Base-by-base conservation (phyloP, 2,329 filamentous ascomycete species). In the Parastagonospora nodorum region DNA sequence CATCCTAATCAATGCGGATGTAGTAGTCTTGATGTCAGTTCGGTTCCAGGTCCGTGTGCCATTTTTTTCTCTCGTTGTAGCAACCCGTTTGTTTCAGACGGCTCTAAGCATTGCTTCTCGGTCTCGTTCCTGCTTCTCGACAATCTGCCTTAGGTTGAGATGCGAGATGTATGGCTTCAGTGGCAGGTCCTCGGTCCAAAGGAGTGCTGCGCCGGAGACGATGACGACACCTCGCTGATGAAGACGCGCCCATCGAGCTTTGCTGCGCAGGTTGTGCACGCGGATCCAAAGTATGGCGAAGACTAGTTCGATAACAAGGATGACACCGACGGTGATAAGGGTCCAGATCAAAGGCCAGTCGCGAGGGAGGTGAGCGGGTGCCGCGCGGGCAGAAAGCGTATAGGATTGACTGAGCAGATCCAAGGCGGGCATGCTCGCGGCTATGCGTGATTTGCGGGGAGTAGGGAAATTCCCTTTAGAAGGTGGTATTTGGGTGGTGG, bases 171-270 rank as follows among this genome's bases (percentile, higher is more conserved):
- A 42, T 7, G 47, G 46, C 3, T 43, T 49, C 32, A 48, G 35
- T 8, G 55, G 57, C 27, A 54, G 16, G 7, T 48, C 35, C n/a
- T 58, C 50, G 5, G 31, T 42, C 57, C 53, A 61, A 31, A 57
- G 49, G 32, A 60, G 45, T 8, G 49, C 28, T 2, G 56, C 50
- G 1, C 51, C 49, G 14, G 54, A 33, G n/a, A 60, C 44, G 15
- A 58, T 32, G 24, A 58, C 52, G 15, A 58, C n/a, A 49, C 56
- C 58, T 11, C 35, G 45, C 30, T 59, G 30, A 16, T 48, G 47
- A 5, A 55, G 41, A 2, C 30, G 39, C 16, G 31, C 48, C 60
- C 53, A 59, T 33, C 43, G 50, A 9, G 53, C 50, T 40, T 61
- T 57, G 32, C 50, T 55, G 37, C 31, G 43, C 16, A 40, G 7